phyloP scores from a whole-genome alignment of 1,139 yeast species.

The Geotrichum carabidarum region DNA sequence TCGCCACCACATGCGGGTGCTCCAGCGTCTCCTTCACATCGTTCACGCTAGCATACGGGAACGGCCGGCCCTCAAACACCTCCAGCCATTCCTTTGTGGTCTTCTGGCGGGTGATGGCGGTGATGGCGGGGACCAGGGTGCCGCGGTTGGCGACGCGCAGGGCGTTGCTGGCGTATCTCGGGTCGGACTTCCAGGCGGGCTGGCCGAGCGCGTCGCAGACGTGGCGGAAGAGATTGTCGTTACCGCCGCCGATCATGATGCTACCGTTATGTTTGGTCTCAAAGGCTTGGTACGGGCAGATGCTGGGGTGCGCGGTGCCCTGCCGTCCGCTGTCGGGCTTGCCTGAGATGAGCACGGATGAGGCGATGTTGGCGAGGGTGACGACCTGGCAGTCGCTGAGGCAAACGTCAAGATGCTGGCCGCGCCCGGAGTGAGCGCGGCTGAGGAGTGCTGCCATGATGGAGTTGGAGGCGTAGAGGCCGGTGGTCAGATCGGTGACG shows the following conservation, averaged over 20 bases:
- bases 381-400: conserved; percentile 42
- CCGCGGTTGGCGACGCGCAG: conserved; percentile 38
- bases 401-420: conserved; percentile 39
- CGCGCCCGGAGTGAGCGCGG: conserved; percentile 34
- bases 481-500: conserved; percentile 43
- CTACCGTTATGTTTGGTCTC: conserved; percentile 38
- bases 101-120: conserved; percentile 30
- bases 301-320: conserved; percentile 44
- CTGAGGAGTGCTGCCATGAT: conserved; percentile 40
- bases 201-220: conserved; percentile 37
- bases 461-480: conserved; percentile 40
- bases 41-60: conserved; percentile 43
- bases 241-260: conserved; percentile 44
- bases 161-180: conserved; percentile 37
- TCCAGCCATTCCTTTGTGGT: conserved; percentile 39
- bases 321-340: conserved; percentile 41
- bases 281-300: conserved; percentile 43
- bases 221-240: conserved; percentile 38
- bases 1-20: conserved; percentile 39
- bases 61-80: conserved; percentile 34
- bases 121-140: conserved; percentile 36
- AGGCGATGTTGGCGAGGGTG: conserved; percentile 41
- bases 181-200: conserved; percentile 39
- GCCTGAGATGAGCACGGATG: conserved; percentile 40
- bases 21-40: conserved; percentile 38